Percentiles rank a stretch among this genome's conserved stretches.
phyloP scores from a whole-genome alignment of 2,329 filamentous ascomycete species.

The Fusarium fujikuroi region DNA sequence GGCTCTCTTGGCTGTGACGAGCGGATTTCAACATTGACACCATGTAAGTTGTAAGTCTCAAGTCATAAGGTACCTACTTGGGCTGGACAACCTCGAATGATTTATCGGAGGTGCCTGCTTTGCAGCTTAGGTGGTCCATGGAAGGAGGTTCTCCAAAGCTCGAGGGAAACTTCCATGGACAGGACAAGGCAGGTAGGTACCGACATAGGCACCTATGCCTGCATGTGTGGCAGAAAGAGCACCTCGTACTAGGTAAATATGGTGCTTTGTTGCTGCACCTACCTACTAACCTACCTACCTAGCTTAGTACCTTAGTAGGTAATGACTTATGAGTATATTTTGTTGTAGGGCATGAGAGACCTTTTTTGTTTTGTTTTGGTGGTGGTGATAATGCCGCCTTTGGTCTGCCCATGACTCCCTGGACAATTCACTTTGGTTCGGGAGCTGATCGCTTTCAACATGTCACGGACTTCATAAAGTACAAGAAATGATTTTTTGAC shows the following conservation, averaged over 20 bases:
- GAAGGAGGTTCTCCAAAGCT: background rate
- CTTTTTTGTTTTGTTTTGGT: background rate
- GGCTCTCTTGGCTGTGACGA: background rate
- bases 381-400: background rate
- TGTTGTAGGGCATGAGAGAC: background rate
- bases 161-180: background rate
- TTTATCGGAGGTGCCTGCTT: background rate
- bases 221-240: background rate
- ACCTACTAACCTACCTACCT: too few species aligned
- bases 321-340: background rate
- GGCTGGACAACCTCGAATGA: background rate
- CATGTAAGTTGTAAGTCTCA: background rate
- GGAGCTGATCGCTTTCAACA: background rate
- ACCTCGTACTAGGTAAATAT: background rate
- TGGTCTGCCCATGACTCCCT: background rate
- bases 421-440: background rate
- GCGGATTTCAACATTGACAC: background rate
- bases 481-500: conserved; percentile 31
- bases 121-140: background rate
- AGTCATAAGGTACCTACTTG: background rate
- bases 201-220: background rate
- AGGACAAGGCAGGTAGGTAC: background rate
- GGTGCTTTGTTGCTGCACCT: background rate
- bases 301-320: too few species aligned
- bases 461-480: background rate